A percentile compares a stretch with the other conserved stretches of the same genome.
These are phyloP conservation scores for Purpureocillium takamizusanense DNA, from an alignment of 2,329 filamentous ascomycete species.

Conservation along the genomic window DNA sequence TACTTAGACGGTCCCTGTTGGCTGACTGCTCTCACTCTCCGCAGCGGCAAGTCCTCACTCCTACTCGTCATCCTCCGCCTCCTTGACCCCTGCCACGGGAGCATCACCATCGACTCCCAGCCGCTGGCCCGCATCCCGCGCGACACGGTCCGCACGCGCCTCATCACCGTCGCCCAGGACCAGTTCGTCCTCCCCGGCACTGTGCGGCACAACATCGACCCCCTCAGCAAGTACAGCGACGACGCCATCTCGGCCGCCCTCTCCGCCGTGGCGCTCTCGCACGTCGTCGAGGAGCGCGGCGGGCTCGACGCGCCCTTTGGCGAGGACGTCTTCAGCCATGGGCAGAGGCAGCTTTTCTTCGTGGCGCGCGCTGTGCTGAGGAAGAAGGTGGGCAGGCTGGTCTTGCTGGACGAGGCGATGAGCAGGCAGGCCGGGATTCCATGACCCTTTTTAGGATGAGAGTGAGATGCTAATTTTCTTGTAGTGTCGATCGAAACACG, in stretches of 20 bases:
- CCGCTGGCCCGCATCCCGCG: conserved; percentile 25
- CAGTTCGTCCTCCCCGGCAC: conserved; percentile 33
- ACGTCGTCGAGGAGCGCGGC: conserved; percentile 13
- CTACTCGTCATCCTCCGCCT: conserved; percentile 25
- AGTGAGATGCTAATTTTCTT: conserved; percentile 3
- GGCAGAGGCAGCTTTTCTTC: conserved; percentile 41
- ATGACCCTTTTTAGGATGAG: too few species aligned
- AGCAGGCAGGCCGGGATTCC: conserved; percentile 17
- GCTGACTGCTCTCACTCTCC: too few species aligned
- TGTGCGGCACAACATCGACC: conserved; percentile 28
- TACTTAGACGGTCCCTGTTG: too few species aligned
- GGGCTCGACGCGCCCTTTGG: conserved; percentile 27
- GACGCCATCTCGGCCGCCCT: conserved; percentile 5
- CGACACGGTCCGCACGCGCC: conserved; percentile 26
- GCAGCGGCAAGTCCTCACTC: conserved; percentile 27
- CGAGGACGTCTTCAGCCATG: conserved; percentile 28
- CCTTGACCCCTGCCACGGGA: conserved; percentile 18
- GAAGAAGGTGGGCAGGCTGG: conserved; percentile 23
- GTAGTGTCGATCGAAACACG: conserved; percentile 23
- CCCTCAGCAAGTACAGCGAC: conserved; percentile 10
- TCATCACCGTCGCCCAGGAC: conserved; percentile 40
- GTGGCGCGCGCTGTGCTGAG: conserved; percentile 37
- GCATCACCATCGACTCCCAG: conserved; percentile 28
- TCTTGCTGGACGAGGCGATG: conserved; percentile 35
- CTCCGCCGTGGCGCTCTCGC: conserved; percentile 19